These are phyloP conservation scores for Thielaviopsis ethacetica DNA, from an alignment of 2,329 filamentous ascomycete species.

Conservation along the genomic window DNA sequence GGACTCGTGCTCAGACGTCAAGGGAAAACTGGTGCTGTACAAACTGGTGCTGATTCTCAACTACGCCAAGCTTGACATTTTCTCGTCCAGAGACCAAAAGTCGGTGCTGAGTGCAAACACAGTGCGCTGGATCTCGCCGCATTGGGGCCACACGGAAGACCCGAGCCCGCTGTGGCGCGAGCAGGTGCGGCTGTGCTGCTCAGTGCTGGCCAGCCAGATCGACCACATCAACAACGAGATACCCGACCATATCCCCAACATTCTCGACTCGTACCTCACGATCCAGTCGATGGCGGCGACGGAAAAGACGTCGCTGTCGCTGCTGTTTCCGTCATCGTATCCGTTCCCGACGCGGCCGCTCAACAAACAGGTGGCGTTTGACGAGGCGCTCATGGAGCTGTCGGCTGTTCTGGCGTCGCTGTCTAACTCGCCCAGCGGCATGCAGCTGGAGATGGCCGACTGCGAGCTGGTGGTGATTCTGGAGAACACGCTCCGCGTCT, in stretches of 20 bases:
- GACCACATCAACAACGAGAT: conserved; percentile 64
- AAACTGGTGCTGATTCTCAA: conserved; percentile 88
- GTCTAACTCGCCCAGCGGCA: conserved; percentile 49
- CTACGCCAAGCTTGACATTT: conserved; percentile 68
- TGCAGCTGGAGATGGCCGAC: conserved; percentile 59
- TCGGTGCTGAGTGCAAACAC: conserved; percentile 64
- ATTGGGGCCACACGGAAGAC: conserved; percentile 66
- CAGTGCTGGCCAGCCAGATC: conserved; percentile 74
- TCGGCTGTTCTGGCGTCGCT: conserved; percentile 74
- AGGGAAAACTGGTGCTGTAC: conserved; percentile 81
- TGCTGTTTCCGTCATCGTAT: conserved; percentile 79
- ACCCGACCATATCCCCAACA: conserved; percentile 77
- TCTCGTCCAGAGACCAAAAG: conserved; percentile 61
- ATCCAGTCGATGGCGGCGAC: conserved; percentile 42
- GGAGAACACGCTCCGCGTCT: conserved; percentile 63
- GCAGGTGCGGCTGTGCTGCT: conserved; percentile 85
- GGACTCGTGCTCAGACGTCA: conserved; percentile 73
- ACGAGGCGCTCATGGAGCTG: conserved; percentile 78
- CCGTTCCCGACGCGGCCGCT: conserved; percentile 68
- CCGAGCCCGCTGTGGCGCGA: conserved; percentile 80
- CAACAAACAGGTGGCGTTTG: conserved; percentile 45
- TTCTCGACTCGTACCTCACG: conserved; percentile 74
- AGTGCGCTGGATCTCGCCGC: conserved; percentile 76
- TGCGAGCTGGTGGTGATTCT: conserved; percentile 61
- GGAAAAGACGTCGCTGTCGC: conserved; percentile 53